Base-by-base conservation (phyloP, 139 green algal genomes). In the Zygnema circumcarinatum region DNA sequence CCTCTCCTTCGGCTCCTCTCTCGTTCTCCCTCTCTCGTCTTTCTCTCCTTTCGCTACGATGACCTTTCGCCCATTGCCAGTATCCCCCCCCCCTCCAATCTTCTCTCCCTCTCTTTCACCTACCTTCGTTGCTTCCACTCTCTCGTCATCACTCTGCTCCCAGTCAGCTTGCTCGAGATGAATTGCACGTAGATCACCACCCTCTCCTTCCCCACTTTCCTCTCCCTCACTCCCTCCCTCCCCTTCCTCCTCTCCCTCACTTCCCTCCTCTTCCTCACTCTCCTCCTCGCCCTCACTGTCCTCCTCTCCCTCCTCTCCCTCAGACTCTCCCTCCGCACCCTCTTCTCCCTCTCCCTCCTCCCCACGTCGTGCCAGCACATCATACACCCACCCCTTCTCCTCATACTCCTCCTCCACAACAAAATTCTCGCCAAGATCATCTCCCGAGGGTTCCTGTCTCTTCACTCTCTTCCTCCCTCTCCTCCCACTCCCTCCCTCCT, bases 401-500 rank as follows among this genome's bases (percentile, higher is more conserved):
- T 20, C 69, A 78, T 78, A 42, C 75, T 67, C 33, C 75, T 52
- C 75, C 47, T 83, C 75, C 75, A 83, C n/a, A 2, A 52, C 75
- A 67, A 83, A 47, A 83, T 47, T 83, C 2, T 83, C 35, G 25
- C 3, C 75, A 2, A 67, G 38, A 83, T 67, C 32, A 41, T 78
- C 69, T 78, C 69, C 52, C 7, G 52, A 79, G 11, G 33, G 52
- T 11, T 39, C 39, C 79, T 42, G 29, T 69, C 85, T 16, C 2
- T 38, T 89, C 2, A 87, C 29, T 72, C 47, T 87, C 38, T 84
- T 89, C 35, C 38, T 83, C 38, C 78, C 67, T 41, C 81, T 25
- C 2, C 1, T 67, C 81, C 67, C 81, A 33, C 31, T 62, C 79
- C 32, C 52, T 79, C 41, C 81, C 16, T 39, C 88, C 29, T 82